A percentile compares a stretch with the other conserved stretches of the same genome.
These are phyloP conservation scores for Uncinocarpus reesii DNA, from an alignment of 2,329 filamentous ascomycete species.

Conservation along the genomic window DNA sequence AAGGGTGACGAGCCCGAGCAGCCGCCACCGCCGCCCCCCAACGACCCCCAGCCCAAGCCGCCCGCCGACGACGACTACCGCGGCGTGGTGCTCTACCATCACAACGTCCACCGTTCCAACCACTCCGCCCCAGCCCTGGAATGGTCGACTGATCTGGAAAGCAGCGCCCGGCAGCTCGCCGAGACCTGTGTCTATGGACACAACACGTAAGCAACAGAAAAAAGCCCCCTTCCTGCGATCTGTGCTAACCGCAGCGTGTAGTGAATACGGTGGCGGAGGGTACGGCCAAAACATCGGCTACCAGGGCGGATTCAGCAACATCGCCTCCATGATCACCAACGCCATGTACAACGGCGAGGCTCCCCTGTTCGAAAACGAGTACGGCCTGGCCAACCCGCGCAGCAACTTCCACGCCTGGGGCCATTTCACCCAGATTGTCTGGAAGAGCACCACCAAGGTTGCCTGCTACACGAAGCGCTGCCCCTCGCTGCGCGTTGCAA, in stretches of 20 bases:
- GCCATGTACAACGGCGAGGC: conserved; percentile 85
- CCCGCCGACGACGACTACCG: conserved; percentile 25
- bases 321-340: conserved; percentile 61
- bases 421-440: conserved; percentile 67
- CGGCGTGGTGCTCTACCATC: conserved; percentile 49
- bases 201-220: conserved; percentile 53
- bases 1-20: conserved; percentile 11
- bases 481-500: conserved; percentile 33
- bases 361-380: conserved; percentile 45
- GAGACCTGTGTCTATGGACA: conserved; percentile 62
- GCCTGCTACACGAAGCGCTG: conserved; percentile 51
- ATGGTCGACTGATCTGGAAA: conserved; percentile 57
- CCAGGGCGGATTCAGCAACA: conserved; percentile 45
- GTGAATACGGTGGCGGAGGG: conserved; percentile 47
- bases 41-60: conserved; percentile 20
- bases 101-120: conserved; percentile 79
- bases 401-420: conserved; percentile 58
- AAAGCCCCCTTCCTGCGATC: not conserved
- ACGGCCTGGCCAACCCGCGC: conserved; percentile 50
- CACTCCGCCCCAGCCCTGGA: conserved; percentile 55
- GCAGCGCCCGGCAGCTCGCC: conserved; percentile 55
- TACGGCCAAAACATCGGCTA: conserved; percentile 93
- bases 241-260: conserved; percentile 13
- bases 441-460: conserved; percentile 51
- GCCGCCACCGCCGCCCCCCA: conserved; percentile 18